These are phyloP conservation scores for Xerophyta viscosa DNA, from an alignment of 106 monocot species.

Conservation along the genomic window DNA sequence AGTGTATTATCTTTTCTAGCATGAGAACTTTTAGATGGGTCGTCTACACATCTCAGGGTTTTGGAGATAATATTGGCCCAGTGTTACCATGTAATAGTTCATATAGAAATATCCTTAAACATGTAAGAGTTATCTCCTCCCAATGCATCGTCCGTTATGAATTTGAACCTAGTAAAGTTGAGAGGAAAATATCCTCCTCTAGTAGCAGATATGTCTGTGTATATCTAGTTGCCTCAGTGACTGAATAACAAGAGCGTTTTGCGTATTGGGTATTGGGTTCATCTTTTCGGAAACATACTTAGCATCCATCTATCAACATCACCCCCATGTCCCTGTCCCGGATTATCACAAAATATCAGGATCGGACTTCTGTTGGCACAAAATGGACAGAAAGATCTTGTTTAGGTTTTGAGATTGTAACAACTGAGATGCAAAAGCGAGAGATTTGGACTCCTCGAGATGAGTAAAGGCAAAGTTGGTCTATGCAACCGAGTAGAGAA, in stretches of 20 bases:
- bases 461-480: conserved; percentile 46
- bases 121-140: too few species aligned
- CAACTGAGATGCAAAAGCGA: too few species aligned
- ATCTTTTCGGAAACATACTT: too few species aligned
- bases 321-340: conserved; percentile 85
- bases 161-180: too few species aligned
- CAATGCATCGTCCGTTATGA: too few species aligned
- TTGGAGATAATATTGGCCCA: conserved; percentile 48
- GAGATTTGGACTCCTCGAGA: conserved; percentile 16
- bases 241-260: too few species aligned
- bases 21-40: conserved; percentile 27
- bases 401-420: too few species aligned
- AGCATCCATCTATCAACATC: conserved; percentile 85
- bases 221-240: too few species aligned
- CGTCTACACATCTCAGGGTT: conserved; percentile 43
- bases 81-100: conserved; percentile 62
- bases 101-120: conserved; percentile 70
- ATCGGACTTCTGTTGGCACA: conserved; percentile 67
- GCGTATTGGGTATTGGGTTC: too few species aligned
- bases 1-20: conserved; percentile 58
- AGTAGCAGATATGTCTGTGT: too few species aligned
- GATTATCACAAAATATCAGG: conserved; percentile 77
- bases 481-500: conserved; percentile 47
- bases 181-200: too few species aligned
- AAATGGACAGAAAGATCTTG: too few species aligned